Evolutionary conservation across 2,329 filamentous ascomycete species (phyloP).

Genomic region (Amesomyces nigricolor): DNA sequence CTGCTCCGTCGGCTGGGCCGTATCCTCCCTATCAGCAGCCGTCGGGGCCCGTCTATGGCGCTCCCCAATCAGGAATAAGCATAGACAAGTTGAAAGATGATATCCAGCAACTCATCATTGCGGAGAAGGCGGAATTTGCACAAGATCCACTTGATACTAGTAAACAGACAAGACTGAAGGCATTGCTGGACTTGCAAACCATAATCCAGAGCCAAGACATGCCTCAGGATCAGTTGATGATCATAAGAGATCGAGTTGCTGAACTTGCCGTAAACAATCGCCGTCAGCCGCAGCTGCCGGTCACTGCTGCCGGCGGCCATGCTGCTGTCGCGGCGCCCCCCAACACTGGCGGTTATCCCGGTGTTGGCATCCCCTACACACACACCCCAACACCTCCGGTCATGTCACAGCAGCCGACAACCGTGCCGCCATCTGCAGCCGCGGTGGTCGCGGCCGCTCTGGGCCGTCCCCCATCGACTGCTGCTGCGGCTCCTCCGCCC

Average conservation of each 20-base stretch:
- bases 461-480: slow-evolving; percentile 30
- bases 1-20: slow-evolving; percentile 33
- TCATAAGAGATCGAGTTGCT: slow-evolving; percentile 80
- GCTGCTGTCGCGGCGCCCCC: slow-evolving; percentile 7
- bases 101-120: slow-evolving; percentile 70
- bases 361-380: slow-evolving; percentile 22
- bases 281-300: slow-evolving; percentile 33
- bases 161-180: slow-evolving; percentile 74
- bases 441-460: slow-evolving; percentile 23
- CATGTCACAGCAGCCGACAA: slow-evolving; percentile 32
- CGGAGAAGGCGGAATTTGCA: slow-evolving; percentile 67
- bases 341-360: slow-evolving; percentile 2
- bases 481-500: slow-evolving; percentile 28
- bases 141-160: slow-evolving; percentile 69
- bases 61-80: slow-evolving; percentile 45
- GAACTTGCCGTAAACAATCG: slow-evolving; percentile 63
- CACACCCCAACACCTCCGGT: slow-evolving; percentile 29
- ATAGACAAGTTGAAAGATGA: slow-evolving; percentile 75
- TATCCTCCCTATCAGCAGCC: slow-evolving; percentile 36
- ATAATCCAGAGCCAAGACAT: slow-evolving; percentile 73
- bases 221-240: slow-evolving; percentile 73
- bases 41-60: slow-evolving; percentile 34
- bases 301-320: slow-evolving; percentile 20
- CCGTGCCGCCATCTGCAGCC: slow-evolving; percentile 35
- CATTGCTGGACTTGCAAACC: slow-evolving; percentile 77